Conservation (phyloP, 257 asterid species). For the Solanum corneliomulleri region DNA sequence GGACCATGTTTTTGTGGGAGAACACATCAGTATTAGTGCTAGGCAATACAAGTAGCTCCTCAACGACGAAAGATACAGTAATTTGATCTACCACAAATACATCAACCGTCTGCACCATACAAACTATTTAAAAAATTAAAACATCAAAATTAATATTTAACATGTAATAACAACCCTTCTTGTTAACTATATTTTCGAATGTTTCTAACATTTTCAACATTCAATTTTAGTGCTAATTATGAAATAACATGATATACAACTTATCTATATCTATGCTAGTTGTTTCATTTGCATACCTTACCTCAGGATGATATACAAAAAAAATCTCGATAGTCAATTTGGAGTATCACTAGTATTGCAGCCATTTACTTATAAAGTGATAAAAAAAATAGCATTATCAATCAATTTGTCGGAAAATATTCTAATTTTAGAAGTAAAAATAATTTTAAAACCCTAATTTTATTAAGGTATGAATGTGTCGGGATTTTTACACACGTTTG, state of each 20-base stretch:
- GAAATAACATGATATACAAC: background rate
- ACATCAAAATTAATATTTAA: background rate
- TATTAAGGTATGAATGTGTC: background rate
- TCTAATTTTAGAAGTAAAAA: too few relatives aligned
- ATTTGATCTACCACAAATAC: background rate
- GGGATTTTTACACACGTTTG: background rate
- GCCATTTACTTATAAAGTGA: background rate
- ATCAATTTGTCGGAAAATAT: background rate
- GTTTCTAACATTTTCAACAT: background rate
- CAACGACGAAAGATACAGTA: background rate
- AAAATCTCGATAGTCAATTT: too few relatives aligned
- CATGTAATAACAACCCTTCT: background rate
- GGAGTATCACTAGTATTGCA: too few relatives aligned
- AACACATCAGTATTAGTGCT: too few relatives aligned
- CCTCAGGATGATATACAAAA: too few relatives aligned
- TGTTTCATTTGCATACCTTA: too few relatives aligned
- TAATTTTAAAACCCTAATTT: too few relatives aligned
- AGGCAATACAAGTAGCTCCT: too few relatives aligned
- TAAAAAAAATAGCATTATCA: too few relatives aligned
- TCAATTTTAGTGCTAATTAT: background rate
- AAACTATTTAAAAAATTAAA: background rate
- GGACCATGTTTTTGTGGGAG: too few relatives aligned
- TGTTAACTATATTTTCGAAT: background rate
- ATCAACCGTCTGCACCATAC: background rate
- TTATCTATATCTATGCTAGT: background rate